Evolutionary conservation across 2,329 filamentous ascomycete species (phyloP).

Genomic region (Fusarium paranaense): DNA sequence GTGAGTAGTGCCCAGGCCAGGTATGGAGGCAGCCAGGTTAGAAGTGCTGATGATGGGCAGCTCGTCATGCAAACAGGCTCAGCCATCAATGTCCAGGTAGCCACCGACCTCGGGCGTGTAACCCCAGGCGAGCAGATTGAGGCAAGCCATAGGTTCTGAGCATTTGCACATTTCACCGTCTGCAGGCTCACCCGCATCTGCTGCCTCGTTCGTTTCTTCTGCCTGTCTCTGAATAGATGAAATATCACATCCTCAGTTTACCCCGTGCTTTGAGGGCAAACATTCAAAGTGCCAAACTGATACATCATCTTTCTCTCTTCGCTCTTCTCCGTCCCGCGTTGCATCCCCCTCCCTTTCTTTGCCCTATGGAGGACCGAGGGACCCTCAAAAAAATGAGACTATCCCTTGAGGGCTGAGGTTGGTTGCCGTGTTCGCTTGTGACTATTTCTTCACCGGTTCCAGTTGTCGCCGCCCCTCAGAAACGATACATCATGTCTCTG

Average conservation of each 20-base stretch:
- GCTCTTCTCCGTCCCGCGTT: conserved; percentile 20
- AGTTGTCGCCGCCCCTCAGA: conserved; percentile 4
- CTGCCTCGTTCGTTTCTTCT: not conserved
- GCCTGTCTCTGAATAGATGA: not conserved
- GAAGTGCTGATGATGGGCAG: not conserved
- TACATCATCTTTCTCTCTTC: conserved; percentile 30
- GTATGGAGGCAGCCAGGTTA: not conserved
- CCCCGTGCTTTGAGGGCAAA: not conserved
- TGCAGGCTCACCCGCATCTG: not conserved
- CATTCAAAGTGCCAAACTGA: conserved; percentile 22
- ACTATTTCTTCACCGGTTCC: conserved; percentile 18
- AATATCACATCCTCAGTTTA: not conserved
- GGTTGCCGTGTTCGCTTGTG: not conserved
- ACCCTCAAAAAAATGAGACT: not conserved
- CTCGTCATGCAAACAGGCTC: not conserved
- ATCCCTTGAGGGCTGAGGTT: not conserved
- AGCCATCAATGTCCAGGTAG: not conserved
- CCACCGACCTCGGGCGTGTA: not conserved
- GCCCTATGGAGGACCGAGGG: not conserved
- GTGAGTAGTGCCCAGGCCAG: not conserved
- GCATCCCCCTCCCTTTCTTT: conserved; percentile 13
- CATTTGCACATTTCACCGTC: not conserved
- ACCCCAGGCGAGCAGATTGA: not conserved
- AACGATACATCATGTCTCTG: conserved; percentile 31
- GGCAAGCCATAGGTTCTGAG: not conserved